Base-by-base conservation (phyloP, 306 rosid species). In the Spatholobus suberectus region DNA sequence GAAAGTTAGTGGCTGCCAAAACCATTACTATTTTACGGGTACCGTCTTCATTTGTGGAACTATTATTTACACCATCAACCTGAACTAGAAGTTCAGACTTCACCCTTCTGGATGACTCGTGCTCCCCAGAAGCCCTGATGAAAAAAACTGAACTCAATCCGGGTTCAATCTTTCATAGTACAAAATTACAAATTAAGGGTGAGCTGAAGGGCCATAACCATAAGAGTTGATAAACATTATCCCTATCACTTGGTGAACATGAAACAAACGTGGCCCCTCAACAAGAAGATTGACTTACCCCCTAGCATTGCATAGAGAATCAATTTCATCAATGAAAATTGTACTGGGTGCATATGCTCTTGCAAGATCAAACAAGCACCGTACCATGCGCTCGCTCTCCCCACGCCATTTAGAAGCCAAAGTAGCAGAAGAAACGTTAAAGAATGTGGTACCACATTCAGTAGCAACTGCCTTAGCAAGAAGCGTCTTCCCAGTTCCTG, bases 341-440 rank as follows among this genome's bases (percentile, higher is more conserved):
- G 99, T 96, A 85, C 99, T 96, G 5, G 99, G 99, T 0, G 99
- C 97, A 91, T 96, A 92, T 54, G 99, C 94, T 89, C 99, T 89
- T 65, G 99, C 98, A 90, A 96, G 98, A 85, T 96, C 99, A 89
- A 96, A 96, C 84, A 93, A 89, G 79, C 99, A 96, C 51, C 95
- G 92, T 15, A 94, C 99, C 99, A 96, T 94, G 26, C 99, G 97
- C 85, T 96, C 99, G 87, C 99, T 96, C 88, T 96, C 99, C 18
- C 99, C 98, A 41, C 97, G 99, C 99, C 99, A 96, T 85, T 96
- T 96, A 35, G 99, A 96, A 82, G 99, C 98, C 77, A 96, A 85
- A 52, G 99, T 96, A 38, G 98, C 95, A 57, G 99, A 96, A 26
- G 99, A 96, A 77, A 96, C 99, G 51, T 96, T 96, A 66, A 96